Evolutionary conservation across 75 land plant genomes (phyloP).

Genomic region (Selaginella moellendorffii): DNA sequence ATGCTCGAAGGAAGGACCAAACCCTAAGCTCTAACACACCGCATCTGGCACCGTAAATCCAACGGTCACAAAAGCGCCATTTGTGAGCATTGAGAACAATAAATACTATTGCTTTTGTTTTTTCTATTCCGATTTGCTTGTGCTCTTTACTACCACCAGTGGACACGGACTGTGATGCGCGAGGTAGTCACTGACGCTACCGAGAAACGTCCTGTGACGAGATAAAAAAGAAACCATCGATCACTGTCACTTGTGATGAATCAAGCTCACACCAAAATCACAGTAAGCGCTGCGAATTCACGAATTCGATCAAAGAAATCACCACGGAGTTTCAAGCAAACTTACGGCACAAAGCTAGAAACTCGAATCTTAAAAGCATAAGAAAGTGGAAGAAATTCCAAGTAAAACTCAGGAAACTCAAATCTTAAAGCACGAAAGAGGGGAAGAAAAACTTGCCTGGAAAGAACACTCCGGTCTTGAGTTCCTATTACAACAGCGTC

Average conservation of each 20-base stretch:
- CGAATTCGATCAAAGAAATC: neutral
- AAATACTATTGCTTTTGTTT: too few species aligned
- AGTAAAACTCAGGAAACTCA: neutral
- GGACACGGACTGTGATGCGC: constrained; percentile 35
- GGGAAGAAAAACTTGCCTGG: constrained; percentile 11
- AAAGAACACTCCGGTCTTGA: constrained; percentile 19
- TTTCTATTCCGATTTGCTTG: too few species aligned
- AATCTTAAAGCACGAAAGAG: neutral
- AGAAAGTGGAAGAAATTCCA: neutral
- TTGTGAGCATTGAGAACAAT: too few species aligned
- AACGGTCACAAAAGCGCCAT: neutral
- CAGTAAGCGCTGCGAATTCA: neutral
- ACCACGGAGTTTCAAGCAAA: neutral
- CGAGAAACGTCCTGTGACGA: constrained; percentile 27
- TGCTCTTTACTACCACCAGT: constrained; percentile 26
- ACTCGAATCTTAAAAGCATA: neutral
- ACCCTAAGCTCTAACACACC: neutral
- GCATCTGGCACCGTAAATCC: neutral
- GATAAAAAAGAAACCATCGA: neutral
- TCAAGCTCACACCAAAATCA: neutral
- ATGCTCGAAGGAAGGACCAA: neutral
- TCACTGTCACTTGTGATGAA: neutral
- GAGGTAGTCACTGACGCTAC: constrained; percentile 30
- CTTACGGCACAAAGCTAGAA: neutral
- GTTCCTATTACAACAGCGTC: constrained; percentile 31